Base-by-base conservation (phyloP, 768 basidiomycete species). In the Lactarius hatsudake region DNA sequence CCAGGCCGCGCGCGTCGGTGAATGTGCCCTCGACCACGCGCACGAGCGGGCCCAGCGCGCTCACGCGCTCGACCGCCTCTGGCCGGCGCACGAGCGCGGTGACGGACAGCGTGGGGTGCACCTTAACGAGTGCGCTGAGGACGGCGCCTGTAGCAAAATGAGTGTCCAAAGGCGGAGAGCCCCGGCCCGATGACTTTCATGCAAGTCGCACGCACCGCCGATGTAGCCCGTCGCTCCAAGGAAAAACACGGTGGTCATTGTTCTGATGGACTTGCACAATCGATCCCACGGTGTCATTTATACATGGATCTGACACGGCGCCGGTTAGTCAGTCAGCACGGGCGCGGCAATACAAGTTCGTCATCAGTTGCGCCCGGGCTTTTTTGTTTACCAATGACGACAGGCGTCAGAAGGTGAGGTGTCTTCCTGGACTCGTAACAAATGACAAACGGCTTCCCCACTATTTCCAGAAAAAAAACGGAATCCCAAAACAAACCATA, bases 41-140 rank as follows among this genome's bases (percentile, higher is more conserved):
- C 38, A 40, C 5, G 15, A 15, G 38, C 38, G 38, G 28, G 15
- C 42, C 42, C 20, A 43, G 18, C 30, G 28, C n/a, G n/a, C 8
- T 26, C 34, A 51, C 38, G 38, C 38, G 38, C 13, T 15, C 38
- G 38, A 40, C 3, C 13, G 15, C 15, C 51, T 28, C 61, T 18
- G 51, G 34, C n/a, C 51, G 30, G 51, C 34, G 51, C 28, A 63
- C 51, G 62, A 63, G 62, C 32, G 61, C 61, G 28, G 48, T 54
- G 61, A 63, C 30, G 51, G 26, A 12, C 6, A 54, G 26, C n/a
- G 51, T 12, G 8, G 34, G 51, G 34, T 63, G 51, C n/a, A 8
- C 34, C 17, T 48, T 34, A 6, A 30, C n/a, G 8, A 63, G 51
- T n/a, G n/a, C 45, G n/a, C 45, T 48, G 45, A 40, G 38, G 38